These are phyloP conservation scores for Leucoagaricus sp. DNA, from an alignment of 1,284 basidiomycete species.

Conservation along the genomic window DNA sequence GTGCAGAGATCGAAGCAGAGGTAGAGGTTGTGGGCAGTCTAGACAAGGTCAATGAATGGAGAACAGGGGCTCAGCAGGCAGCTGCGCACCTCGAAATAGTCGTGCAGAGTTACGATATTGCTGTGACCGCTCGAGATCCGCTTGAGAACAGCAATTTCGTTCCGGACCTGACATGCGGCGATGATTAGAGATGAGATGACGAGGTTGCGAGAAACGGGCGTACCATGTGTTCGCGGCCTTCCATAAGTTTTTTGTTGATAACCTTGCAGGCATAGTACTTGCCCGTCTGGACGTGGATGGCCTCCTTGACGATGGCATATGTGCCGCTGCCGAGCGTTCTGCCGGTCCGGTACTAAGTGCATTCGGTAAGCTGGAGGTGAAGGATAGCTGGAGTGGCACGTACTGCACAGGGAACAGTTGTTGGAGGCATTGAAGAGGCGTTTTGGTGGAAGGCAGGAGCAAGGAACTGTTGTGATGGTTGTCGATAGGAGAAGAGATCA, in stretches of 20 bases:
- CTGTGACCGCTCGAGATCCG: conserved; percentile 88
- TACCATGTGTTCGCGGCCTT: conserved; percentile 89
- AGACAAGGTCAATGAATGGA: neutral
- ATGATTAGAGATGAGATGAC: conserved; percentile 11
- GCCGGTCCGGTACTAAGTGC: conserved; percentile 84
- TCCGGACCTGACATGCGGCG: conserved; percentile 70
- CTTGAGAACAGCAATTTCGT: conserved; percentile 96
- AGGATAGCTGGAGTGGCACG: conserved; percentile 1
- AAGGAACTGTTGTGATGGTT: neutral
- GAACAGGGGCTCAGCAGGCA: neutral
- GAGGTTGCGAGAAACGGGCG: conserved; percentile 22
- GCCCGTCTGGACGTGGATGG: conserved; percentile 92
- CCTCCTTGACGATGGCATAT: conserved; percentile 93
- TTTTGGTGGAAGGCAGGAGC: conserved; percentile 6
- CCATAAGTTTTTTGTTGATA: conserved; percentile 98
- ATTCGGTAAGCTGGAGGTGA: neutral
- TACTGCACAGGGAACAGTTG: conserved; percentile 40
- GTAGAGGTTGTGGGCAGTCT: conserved; percentile 94
- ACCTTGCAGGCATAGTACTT: conserved; percentile 91
- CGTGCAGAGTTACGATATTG: conserved; percentile 91
- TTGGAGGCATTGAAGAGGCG: conserved; percentile 23
- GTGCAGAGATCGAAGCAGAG: conserved; percentile 97
- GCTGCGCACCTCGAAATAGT: conserved; percentile 88
- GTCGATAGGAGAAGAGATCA: neutral
- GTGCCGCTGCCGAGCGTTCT: conserved; percentile 91